Evolutionary conservation across 495 filamentous ascomycete species (phyloP), one percentile per base, ranked within the genome.

Genomic region (Amniculicola lignicola): DNA sequence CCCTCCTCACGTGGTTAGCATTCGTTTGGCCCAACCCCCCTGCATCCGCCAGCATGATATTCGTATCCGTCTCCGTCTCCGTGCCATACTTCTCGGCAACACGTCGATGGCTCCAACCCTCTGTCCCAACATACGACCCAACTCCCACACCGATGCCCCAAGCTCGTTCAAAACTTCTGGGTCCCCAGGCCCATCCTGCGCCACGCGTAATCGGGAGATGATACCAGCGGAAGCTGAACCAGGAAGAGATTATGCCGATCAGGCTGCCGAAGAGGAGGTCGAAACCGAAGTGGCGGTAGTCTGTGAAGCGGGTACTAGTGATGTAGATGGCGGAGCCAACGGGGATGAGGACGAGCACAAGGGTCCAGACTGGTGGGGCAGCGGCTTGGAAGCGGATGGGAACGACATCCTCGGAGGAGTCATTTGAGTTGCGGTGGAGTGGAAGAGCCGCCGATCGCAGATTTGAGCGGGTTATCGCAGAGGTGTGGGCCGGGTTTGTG

Each of bases 201-300:
- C 68, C 69, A 4, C 57, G 54, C 23, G 52, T 43, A 47, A 73
- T 61, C 16, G 70, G 69, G 29, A 70, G 50, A 45, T 74, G 72
- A 52, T 86, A 88, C 76, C 82, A 81, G 6, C 78, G 70, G 69
- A 86, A 86, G 0, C 73, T 74, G 24, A 85, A 67, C 54, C 71
- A 81, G 5, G 81, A 78, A 42, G 74, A 75, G 15, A 74, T 58
- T 3, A 83, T 70, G 0, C 85, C 85, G 49, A 87, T 70, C 4
- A 77, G 42, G 1, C 75, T 69, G 1, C 85, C 85, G 53, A 72
- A 79, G 2, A 88, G 66, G 45, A 87, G 75, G 57, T 88, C 85
- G 46, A 85, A 82, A 3, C 77, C 82, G 33, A 82, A 77, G 54
- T 88, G 84, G 5, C 78, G 70, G 61, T 73, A 84, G 53, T 88